phyloP scores from a whole-genome alignment of 306 rosid species.

The Mucuna pruriens region DNA sequence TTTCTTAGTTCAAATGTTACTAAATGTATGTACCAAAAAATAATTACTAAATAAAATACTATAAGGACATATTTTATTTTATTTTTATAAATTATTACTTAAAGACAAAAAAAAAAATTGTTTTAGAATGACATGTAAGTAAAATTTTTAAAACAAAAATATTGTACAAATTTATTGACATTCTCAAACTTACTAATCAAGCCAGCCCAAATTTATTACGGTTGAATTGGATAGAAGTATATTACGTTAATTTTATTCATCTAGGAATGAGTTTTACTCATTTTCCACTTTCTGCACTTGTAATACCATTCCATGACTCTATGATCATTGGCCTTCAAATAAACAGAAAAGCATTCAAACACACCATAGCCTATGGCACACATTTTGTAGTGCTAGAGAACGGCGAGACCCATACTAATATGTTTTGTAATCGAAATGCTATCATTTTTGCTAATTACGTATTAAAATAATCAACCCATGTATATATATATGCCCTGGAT shows the following conservation, averaged over 20 bases:
- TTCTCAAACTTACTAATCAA: background rate
- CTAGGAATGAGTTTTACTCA: background rate
- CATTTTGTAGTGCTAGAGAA: background rate
- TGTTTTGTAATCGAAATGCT: background rate
- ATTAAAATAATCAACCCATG: background rate
- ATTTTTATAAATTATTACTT: too few relatives aligned
- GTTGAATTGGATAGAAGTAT: background rate
- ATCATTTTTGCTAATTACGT: background rate
- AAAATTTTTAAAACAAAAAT: background rate
- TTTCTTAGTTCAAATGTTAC: too few relatives aligned
- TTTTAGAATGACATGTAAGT: background rate
- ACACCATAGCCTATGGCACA: too few relatives aligned
- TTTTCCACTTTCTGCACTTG: background rate
- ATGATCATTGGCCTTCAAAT: background rate
- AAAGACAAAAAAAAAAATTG: too few relatives aligned
- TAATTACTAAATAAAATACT: too few relatives aligned
- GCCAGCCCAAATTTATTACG: background rate
- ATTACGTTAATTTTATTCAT: background rate
- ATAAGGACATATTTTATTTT: too few relatives aligned
- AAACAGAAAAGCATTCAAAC: too few relatives aligned
- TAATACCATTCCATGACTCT: background rate
- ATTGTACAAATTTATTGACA: background rate
- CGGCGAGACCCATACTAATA: background rate
- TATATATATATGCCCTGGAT: background rate
- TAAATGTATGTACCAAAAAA: too few relatives aligned